Conservation (phyloP, 306 rosid species). For the Fragaria vesca region DNA sequence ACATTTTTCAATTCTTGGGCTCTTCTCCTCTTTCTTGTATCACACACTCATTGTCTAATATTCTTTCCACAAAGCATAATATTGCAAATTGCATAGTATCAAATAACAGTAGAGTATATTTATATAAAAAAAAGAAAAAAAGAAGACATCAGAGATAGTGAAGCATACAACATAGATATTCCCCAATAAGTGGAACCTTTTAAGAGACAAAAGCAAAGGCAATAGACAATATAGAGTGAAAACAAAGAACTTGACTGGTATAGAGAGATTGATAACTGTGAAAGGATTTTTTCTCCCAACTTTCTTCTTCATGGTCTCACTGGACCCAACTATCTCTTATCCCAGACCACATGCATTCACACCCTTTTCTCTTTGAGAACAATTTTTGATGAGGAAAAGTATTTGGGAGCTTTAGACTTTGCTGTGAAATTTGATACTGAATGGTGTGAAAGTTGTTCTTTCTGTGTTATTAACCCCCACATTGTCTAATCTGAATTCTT, state of each 20-base stretch:
- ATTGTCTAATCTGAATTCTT: slow-evolving; percentile 1
- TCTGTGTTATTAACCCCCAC: slow-evolving; percentile 15
- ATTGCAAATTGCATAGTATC: slow-evolving; percentile 29
- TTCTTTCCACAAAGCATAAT: slow-evolving; percentile 22
- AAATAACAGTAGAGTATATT: not conserved
- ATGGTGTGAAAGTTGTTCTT: slow-evolving; percentile 32
- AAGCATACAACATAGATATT: slow-evolving; percentile 36
- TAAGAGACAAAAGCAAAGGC: slow-evolving; percentile 40
- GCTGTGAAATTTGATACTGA: slow-evolving; percentile 28
- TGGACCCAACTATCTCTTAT: slow-evolving; percentile 33
- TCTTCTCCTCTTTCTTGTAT: not conserved
- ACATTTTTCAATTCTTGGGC: not conserved
- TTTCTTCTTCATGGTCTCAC: slow-evolving; percentile 31
- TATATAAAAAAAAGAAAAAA: no score
- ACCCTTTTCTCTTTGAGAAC: slow-evolving; percentile 12
- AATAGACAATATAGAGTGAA: slow-evolving; percentile 15
- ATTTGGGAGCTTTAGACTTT: slow-evolving; percentile 12
- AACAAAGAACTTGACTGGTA: slow-evolving; percentile 6
- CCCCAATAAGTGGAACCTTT: slow-evolving; percentile 59
- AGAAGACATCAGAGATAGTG: slow-evolving; percentile 6
- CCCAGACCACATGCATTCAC: slow-evolving; percentile 37
- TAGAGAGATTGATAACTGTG: slow-evolving; percentile 34
- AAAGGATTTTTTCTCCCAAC: slow-evolving; percentile 32
- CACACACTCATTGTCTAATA: slow-evolving; percentile 2
- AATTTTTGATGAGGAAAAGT: slow-evolving; percentile 12